These are phyloP conservation scores for Tetracladium marchalianum DNA, from an alignment of 495 filamentous ascomycete genomes.

Conservation along the genomic window DNA sequence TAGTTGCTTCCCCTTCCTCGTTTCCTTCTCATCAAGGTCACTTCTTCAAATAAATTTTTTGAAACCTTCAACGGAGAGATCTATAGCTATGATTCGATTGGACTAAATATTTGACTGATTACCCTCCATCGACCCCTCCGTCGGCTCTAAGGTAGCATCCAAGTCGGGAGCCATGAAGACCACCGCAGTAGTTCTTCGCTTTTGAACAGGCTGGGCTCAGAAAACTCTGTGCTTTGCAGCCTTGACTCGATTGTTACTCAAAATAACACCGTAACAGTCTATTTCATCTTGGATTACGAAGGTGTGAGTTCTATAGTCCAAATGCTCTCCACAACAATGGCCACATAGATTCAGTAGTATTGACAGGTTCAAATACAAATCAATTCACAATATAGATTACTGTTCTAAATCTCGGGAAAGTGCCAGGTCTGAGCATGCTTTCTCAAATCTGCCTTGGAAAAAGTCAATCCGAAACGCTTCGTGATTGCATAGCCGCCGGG, in stretches of 20 bases:
- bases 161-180: conserved; percentile 15
- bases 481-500: no score
- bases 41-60: conserved; percentile 20
- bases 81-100: conserved; percentile 4
- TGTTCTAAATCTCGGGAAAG: no score
- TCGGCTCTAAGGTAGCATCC: conserved; percentile 7
- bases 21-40: conserved; percentile 20
- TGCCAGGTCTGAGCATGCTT: no score
- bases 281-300: conserved; percentile 21
- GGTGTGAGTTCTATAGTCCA: conserved; percentile 17
- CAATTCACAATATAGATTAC: no score
- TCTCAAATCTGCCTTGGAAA: no score
- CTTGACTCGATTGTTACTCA: conserved; percentile 15
- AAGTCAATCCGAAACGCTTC: no score
- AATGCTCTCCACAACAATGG: conserved; percentile 18
- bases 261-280: conserved; percentile 16
- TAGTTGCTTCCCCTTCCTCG: conserved; percentile 11
- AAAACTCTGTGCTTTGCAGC: conserved; percentile 16
- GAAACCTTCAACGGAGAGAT: conserved; percentile 15
- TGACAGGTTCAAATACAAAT: no score
- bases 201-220: conserved; percentile 5
- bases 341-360: conserved; percentile 7
- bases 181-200: conserved; percentile 11
- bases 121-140: background rate
- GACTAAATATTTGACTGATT: conserved; percentile 1